phyloP scores from a whole-genome alignment of 306 rosid species.

The Herpetospermum pedunculosum region DNA sequence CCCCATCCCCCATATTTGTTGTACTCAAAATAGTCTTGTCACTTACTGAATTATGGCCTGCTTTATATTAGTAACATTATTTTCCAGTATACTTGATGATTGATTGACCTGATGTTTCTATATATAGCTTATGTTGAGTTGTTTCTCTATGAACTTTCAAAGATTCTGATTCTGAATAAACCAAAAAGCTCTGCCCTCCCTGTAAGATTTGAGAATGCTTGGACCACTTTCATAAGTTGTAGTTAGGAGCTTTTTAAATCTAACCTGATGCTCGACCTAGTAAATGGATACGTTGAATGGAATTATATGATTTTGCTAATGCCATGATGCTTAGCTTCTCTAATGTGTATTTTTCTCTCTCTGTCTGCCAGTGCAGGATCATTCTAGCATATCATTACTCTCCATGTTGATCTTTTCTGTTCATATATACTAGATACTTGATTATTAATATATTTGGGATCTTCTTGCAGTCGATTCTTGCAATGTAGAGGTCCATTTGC shows the following conservation, averaged over 20 bases:
- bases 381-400: neutral
- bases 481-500: conserved; percentile 99
- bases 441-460: conserved; percentile 19
- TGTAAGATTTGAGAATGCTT: neutral
- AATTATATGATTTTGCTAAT: neutral
- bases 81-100: neutral
- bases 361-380: neutral
- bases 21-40: neutral
- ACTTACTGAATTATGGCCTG: neutral
- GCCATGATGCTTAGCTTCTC: neutral
- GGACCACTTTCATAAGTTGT: neutral
- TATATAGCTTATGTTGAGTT: neutral
- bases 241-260: neutral
- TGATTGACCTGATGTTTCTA: neutral
- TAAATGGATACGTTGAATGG: neutral
- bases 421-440: neutral
- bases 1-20: no score
- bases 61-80: neutral
- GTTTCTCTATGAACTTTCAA: neutral
- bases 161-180: neutral
- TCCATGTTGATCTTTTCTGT: neutral
- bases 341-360: neutral
- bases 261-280: neutral
- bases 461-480: conserved; percentile 83
- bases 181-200: no score